phyloP scores from a whole-genome alignment of 768 basidiomycete species.

The Candolleomyces aberdarensis region DNA sequence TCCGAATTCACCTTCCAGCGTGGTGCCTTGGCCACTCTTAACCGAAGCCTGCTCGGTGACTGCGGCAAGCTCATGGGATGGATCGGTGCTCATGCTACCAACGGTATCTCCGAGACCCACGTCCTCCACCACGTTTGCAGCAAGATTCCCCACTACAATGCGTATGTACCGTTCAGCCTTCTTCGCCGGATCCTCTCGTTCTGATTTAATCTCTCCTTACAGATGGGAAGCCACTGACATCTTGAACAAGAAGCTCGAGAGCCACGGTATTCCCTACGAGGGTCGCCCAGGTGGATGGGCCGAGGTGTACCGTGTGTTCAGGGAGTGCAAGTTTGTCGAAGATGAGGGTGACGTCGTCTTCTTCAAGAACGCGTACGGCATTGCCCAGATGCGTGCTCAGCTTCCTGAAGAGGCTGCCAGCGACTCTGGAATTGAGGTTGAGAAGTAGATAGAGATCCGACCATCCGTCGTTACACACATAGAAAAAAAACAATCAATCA shows the following conservation, averaged over 20 bases:
- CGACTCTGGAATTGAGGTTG: conserved; percentile 54
- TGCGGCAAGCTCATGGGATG: conserved; percentile 77
- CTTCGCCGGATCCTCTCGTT: neutral
- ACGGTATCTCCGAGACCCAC: conserved; percentile 94
- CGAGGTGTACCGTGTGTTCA: conserved; percentile 75
- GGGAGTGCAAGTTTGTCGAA: conserved; percentile 91
- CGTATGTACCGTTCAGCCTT: conserved; percentile 36
- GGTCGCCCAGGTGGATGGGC: conserved; percentile 78
- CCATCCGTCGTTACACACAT: no score
- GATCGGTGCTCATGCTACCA: conserved; percentile 81
- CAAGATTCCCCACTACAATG: conserved; percentile 96
- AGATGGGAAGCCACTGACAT: conserved; percentile 91
- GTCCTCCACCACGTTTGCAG: conserved; percentile 88
- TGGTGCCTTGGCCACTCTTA: conserved; percentile 89
- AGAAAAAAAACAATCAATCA: no score
- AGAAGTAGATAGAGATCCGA: conserved; percentile 32
- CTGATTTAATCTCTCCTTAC: conserved; percentile 5
- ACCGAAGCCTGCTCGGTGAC: conserved; percentile 78
- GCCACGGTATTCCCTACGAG: conserved; percentile 58
- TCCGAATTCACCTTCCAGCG: conserved; percentile 89
- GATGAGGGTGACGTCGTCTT: conserved; percentile 89
- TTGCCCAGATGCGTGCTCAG: conserved; percentile 67
- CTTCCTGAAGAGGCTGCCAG: conserved; percentile 56
- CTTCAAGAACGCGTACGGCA: conserved; percentile 84
- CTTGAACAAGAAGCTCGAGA: conserved; percentile 71